These are phyloP conservation scores for Cynara cardunculus DNA, from an alignment of 129 eudicot genomes.

Conservation along the genomic window DNA sequence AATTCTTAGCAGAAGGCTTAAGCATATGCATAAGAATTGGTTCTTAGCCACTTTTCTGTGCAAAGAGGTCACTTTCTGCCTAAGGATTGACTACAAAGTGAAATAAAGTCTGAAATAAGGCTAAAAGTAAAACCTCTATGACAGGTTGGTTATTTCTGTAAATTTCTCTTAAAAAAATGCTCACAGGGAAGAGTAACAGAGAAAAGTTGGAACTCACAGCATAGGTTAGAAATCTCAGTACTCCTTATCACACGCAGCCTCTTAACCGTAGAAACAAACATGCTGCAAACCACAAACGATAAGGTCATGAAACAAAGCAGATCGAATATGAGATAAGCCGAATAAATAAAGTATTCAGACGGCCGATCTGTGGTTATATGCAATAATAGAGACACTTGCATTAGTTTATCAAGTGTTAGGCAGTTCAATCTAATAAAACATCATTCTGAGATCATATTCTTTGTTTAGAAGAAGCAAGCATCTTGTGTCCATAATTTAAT, in stretches of 20 bases:
- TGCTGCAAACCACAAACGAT: slow-evolving; percentile 42
- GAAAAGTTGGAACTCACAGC: slow-evolving; percentile 43
- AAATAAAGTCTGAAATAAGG: too few species aligned
- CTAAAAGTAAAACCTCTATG: too few species aligned
- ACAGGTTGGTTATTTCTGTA: too few species aligned
- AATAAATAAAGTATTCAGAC: slow-evolving; percentile 8
- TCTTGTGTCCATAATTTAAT: slow-evolving; percentile 14
- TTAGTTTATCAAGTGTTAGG: slow-evolving; percentile 24
- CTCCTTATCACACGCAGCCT: slow-evolving; percentile 88
- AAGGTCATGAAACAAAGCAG: neutral
- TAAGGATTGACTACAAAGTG: too few species aligned
- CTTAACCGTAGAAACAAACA: slow-evolving; percentile 89
- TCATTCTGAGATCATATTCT: slow-evolving; percentile 20
- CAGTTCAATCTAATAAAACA: slow-evolving; percentile 2
- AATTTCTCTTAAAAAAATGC: too few species aligned
- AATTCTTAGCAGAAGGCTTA: too few species aligned
- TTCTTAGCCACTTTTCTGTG: too few species aligned
- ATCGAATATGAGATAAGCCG: neutral
- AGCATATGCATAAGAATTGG: too few species aligned
- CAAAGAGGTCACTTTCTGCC: too few species aligned
- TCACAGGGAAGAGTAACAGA: neutral
- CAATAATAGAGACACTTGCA: slow-evolving; percentile 24
- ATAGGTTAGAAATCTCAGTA: slow-evolving; percentile 63
- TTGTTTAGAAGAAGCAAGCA: slow-evolving; percentile 20
- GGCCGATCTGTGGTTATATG: neutral